These are phyloP conservation scores for Taphrina betulina DNA, from an alignment of 1,139 yeast species.

Conservation along the genomic window DNA sequence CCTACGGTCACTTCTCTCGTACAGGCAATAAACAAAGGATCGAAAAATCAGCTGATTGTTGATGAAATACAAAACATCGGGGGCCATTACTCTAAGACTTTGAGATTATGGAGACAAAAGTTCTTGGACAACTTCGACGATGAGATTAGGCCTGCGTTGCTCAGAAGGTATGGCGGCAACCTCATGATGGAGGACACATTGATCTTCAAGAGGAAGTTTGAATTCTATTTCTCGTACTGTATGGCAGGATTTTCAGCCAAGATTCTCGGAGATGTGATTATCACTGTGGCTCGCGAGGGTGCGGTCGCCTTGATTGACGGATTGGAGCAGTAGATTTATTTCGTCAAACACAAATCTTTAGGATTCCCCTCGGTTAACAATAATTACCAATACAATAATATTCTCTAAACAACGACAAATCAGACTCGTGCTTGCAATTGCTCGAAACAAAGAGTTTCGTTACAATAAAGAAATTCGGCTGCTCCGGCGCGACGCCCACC, in stretches of 20 bases:
- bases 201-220: conserved; percentile 24
- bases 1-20: conserved; percentile 30
- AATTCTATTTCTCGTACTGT: conserved; percentile 26
- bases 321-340: conserved; percentile 22
- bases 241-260: conserved; percentile 28
- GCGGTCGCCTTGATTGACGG: conserved; percentile 15
- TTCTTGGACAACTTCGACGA: conserved; percentile 24
- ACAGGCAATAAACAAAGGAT: conserved; percentile 24
- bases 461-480: too few species aligned
- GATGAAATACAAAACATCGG: conserved; percentile 29
- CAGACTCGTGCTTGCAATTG: too few species aligned
- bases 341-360: too few species aligned
- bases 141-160: conserved; percentile 25
- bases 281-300: conserved; percentile 29
- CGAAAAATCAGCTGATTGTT: conserved; percentile 26
- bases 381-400: too few species aligned
- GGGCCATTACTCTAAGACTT: conserved; percentile 30
- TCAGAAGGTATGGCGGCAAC: conserved; percentile 16
- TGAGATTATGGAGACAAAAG: conserved; percentile 23
- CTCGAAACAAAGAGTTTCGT: too few species aligned
- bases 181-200: conserved; percentile 17
- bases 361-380: too few species aligned
- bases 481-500: too few species aligned
- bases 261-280: conserved; percentile 27
- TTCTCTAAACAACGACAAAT: too few species aligned